Evolutionary conservation across 192 early-diverging fungal species (phyloP), one percentile per base, ranked within the genome.

Genomic region (Backusella westeae): DNA sequence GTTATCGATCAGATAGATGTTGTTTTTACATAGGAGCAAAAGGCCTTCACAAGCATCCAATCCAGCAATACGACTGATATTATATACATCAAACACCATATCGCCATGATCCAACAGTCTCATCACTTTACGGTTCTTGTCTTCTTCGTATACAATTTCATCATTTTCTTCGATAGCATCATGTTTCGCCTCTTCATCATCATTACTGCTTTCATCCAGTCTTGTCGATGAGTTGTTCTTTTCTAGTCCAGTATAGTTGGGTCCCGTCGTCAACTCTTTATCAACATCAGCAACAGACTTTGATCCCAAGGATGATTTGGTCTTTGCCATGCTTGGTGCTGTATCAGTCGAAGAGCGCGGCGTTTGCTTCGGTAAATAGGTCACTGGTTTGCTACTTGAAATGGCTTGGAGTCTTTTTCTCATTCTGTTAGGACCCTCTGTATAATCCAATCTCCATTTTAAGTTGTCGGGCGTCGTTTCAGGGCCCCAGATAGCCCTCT

Each of bases 1-100:
- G 68, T 90, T 91, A 78, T 94, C 90, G 32, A 94, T 88, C 34
- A 94, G 74, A 70, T 94, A 94, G 67, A 94, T 84, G 73, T 92
- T 90, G 32, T 91, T 76, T 56, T 92, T 89, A 76, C 93, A 91
- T 5, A 94, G 76, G 1, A 94, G 44, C 32, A 91, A 80, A 35
- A 94, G 68, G 5, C 93, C 91, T 73, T 93, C 93, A 32, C 88
- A 82, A 1, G 92, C 87, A 79, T 93, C 93, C 34, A 94, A 78
- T 42, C 92, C 93, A 36, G 82, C 78, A 17, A 94, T 84, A 44
- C 88, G 83, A 32, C 89, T 91, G 72, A 88, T 82, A 80, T 94
- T 94, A 71, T 89, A 90, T 29, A 88, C 88, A 49, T 94, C 93
- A 17, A 93, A 75, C 0, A 93, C 90, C 52, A 85, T 84, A 81